Base-by-base conservation (phyloP, 2,329 filamentous ascomycete species). In the Colletotrichum trifolii region DNA sequence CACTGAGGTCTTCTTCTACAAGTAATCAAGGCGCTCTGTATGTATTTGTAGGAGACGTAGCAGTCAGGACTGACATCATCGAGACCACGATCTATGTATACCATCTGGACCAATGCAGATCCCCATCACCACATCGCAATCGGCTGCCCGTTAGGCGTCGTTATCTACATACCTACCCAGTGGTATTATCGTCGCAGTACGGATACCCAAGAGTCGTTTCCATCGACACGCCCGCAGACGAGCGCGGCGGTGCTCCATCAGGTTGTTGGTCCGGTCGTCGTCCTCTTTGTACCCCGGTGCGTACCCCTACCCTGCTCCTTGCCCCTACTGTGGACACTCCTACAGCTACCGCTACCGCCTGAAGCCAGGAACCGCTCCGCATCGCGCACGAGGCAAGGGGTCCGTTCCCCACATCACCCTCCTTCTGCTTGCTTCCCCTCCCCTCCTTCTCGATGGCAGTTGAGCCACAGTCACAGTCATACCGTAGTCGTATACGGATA, bases 341-440 rank as follows among this genome's bases (percentile, higher is more conserved):
- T 42, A 42, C 39, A 10, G 13, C 39, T 42, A 10, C 39, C 39
- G 13, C 39, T n/a, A 45, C 25, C 25, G 50, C 61, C 57, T 64
- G 17, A 56, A 65, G 58, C 58, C 58, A 62, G 58, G 58, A 62
- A 65, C 62, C 58, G 52, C 52, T 65, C 58, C 62, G 46, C 62
- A 62, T 55, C 61, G 40, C 58, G 58, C 62, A 65, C 58, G 58
- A 65, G 62, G 62, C 62, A 65, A 65, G 62, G 62, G 58, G 62
- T 15, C 58, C 35, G 45, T 61, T 62, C 62, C 35, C 62, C 62
- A 62, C 62, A 25, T 15, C 42, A 43, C 52, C 50, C 25, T 25
- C 25, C 25, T 25, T 49, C 62, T 17, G 36, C 43, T 45, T 12
- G 13, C 38, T 15, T 17, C 46, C 56, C 25, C 40, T 45, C 17